Base-by-base conservation (phyloP, 169 alveolate species). In the Eimeria acervulina region DNA sequence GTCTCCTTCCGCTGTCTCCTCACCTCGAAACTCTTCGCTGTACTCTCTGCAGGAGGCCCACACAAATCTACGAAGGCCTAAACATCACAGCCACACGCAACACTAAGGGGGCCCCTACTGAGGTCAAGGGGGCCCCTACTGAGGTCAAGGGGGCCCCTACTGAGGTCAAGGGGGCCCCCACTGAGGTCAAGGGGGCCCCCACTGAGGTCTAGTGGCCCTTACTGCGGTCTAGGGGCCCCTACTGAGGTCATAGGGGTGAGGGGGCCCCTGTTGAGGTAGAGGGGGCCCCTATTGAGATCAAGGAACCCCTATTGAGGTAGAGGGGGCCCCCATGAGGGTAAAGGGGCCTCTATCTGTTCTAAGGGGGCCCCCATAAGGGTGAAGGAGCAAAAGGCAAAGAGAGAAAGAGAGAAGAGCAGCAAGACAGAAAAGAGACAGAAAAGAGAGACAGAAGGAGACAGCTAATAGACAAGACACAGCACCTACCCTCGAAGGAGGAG, bases 221-320 rank as follows among this genome's bases (percentile, higher is more conserved):
- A n/a, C n/a, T n/a, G n/a, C n/a, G n/a, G n/a, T n/a, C n/a, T 72
- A 4, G 31, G 84, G 84, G 74, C 74, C 84, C 52, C n/a, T 72
- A n/a, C n/a, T n/a, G n/a, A n/a, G n/a, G n/a, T n/a, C n/a, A n/a
- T n/a, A n/a, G n/a, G n/a, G n/a, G n/a, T n/a, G n/a, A n/a, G n/a
- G n/a, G 84, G 84, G 84, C 51, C n/a, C 84, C 84, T n/a, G n/a
- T n/a, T n/a, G n/a, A n/a, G n/a, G n/a, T n/a, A n/a, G n/a, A n/a
- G n/a, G n/a, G n/a, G n/a, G n/a, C n/a, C n/a, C n/a, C n/a, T n/a
- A n/a, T n/a, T n/a, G n/a, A n/a, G n/a, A n/a, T n/a, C n/a, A n/a
- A n/a, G n/a, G n/a, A n/a, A n/a, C n/a, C n/a, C n/a, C n/a, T n/a
- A n/a, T n/a, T n/a, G n/a, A n/a, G n/a, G n/a, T n/a, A n/a, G n/a